Evolutionary conservation across 1,284 basidiomycete genomes (phyloP).

Genomic region (Cystobasidium pallidum): DNA sequence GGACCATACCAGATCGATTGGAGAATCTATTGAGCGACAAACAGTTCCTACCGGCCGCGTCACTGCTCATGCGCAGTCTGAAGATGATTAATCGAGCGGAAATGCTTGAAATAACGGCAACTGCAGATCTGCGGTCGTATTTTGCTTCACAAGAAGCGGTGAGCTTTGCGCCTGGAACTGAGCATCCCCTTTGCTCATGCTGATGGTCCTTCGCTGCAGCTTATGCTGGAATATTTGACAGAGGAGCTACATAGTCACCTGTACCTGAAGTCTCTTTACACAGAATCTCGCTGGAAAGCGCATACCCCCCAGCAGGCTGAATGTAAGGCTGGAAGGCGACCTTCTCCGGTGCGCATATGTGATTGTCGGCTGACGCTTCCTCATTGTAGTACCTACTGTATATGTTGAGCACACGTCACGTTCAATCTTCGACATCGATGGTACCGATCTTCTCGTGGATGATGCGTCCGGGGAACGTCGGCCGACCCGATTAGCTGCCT

Average conservation of each 20-base stretch:
- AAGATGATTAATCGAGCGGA: slow-evolving; percentile 90
- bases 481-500: slow-evolving; percentile 58
- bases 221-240: slow-evolving; percentile 84
- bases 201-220: slow-evolving; percentile 59
- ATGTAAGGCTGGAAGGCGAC: slow-evolving; percentile 62
- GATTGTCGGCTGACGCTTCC: no score
- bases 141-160: slow-evolving; percentile 84
- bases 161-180: slow-evolving; percentile 54
- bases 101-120: slow-evolving; percentile 90
- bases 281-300: slow-evolving; percentile 84
- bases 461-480: slow-evolving; percentile 55
- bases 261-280: slow-evolving; percentile 97
- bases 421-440: slow-evolving; percentile 55
- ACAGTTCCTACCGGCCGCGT: slow-evolving; percentile 83
- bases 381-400: background rate
- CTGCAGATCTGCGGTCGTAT: slow-evolving; percentile 85
- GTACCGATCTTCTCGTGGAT: slow-evolving; percentile 62
- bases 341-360: no score
- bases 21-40: slow-evolving; percentile 97
- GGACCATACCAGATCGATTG: slow-evolving; percentile 85
- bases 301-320: slow-evolving; percentile 78
- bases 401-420: slow-evolving; percentile 15
- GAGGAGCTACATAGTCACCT: slow-evolving; percentile 97
- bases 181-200: background rate
- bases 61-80: slow-evolving; percentile 81